Evolutionary conservation across 495 filamentous ascomycete species (phyloP).

Genomic region (Aspergillus hancockii): DNA sequence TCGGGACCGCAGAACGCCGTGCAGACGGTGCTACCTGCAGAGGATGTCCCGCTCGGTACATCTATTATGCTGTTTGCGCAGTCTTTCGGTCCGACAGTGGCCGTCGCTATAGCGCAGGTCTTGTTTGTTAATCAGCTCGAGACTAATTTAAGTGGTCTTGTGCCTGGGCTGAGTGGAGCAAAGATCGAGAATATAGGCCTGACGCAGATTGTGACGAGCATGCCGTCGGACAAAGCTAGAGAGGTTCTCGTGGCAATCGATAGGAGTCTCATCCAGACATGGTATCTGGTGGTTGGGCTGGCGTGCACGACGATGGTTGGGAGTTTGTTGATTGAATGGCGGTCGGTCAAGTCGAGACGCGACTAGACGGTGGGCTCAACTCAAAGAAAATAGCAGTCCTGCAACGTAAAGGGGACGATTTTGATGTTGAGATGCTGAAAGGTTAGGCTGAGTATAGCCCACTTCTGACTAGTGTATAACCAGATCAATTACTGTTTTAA

Average conservation of each 20-base stretch:
- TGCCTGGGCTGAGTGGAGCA: constrained; percentile 35
- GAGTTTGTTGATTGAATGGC: constrained; percentile 57
- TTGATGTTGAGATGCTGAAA: no score
- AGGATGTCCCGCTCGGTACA: constrained; percentile 56
- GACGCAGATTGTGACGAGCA: constrained; percentile 32
- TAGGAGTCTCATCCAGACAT: constrained; percentile 23
- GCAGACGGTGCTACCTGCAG: constrained; percentile 53
- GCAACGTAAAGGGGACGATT: no score
- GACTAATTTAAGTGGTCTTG: constrained; percentile 35
- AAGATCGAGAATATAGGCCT: constrained; percentile 49
- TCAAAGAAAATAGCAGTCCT: no score
- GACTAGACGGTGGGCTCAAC: no score
- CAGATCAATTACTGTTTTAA: no score
- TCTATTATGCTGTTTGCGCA: constrained; percentile 63
- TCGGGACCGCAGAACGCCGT: no score
- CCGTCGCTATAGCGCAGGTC: constrained; percentile 55
- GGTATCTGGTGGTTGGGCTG: constrained; percentile 32
- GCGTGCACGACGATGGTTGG: constrained; percentile 50
- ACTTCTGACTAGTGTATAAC: no score
- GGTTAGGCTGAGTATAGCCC: no score
- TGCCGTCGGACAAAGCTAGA: constrained; percentile 32
- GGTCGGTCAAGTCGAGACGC: constrained; percentile 46
- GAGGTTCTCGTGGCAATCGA: constrained; percentile 49
- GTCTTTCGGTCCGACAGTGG: constrained; percentile 59
- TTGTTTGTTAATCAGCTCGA: constrained; percentile 53